Evolutionary conservation across 305 asterid species (phyloP).

Genomic region (Fraxinus latifolia): DNA sequence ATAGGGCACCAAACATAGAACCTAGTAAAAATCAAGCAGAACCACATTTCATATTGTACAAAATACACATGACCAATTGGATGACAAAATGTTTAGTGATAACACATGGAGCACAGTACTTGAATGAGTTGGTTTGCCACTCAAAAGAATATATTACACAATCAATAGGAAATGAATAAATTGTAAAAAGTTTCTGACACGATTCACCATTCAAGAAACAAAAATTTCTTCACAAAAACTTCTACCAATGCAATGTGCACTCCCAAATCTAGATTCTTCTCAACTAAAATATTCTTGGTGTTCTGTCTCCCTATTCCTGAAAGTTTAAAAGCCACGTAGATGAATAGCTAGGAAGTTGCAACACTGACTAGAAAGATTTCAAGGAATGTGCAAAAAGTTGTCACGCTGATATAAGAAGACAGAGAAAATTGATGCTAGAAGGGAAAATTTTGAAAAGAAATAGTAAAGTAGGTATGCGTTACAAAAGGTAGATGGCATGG

Average conservation of each 20-base stretch:
- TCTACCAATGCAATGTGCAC: background rate
- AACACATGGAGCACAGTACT: background rate
- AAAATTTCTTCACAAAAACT: background rate
- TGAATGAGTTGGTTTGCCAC: background rate
- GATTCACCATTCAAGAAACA: background rate
- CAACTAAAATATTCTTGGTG: background rate
- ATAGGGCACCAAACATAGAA: conserved; percentile 12
- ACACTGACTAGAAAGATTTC: background rate
- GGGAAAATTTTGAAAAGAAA: background rate
- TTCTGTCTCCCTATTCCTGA: background rate
- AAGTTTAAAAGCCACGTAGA: background rate
- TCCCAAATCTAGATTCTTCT: background rate
- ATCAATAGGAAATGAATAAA: background rate
- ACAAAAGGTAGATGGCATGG: background rate
- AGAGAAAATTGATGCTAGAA: background rate
- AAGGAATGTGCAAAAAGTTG: background rate
- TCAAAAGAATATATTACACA: background rate
- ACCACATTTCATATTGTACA: background rate
- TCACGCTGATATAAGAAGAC: background rate
- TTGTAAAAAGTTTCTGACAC: background rate
- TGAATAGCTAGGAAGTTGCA: background rate
- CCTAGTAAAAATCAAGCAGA: conserved; percentile 3
- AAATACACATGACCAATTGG: background rate
- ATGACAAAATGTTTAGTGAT: background rate
- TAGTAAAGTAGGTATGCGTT: background rate